Conservation (phyloP, 805 yeast species). For the Lipomyces chichibuensis region DNA sequence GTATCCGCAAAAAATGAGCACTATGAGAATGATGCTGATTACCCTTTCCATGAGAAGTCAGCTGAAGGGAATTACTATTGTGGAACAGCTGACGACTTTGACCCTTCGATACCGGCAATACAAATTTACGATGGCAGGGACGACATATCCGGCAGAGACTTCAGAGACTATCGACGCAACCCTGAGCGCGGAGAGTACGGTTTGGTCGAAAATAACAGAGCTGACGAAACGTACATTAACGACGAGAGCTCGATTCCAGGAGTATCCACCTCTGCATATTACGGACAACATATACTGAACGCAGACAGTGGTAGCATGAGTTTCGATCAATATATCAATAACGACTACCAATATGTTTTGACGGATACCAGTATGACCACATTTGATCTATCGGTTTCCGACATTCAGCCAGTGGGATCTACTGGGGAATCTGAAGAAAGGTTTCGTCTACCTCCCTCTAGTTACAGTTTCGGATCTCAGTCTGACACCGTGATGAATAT, state of each 20-base stretch:
- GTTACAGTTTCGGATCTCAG: neutral
- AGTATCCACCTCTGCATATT: neutral
- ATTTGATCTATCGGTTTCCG: neutral
- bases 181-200: neutral
- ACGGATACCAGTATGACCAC: neutral
- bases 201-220: neutral
- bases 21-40: neutral
- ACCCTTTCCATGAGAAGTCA: neutral
- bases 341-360: neutral
- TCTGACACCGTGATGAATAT: neutral
- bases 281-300: neutral
- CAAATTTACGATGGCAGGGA: neutral
- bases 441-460: neutral
- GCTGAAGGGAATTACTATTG: neutral
- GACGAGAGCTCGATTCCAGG: neutral
- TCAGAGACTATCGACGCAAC: no score
- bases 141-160: neutral
- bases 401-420: neutral
- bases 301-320: neutral
- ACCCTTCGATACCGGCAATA: neutral
- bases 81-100: neutral
- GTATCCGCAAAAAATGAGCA: neutral
- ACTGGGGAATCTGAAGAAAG: neutral
- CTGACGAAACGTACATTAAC: neutral
- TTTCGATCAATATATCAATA: neutral